Evolutionary conservation across 2,329 filamentous ascomycete genomes (phyloP).

Genomic region (Diplocarpon mali): DNA sequence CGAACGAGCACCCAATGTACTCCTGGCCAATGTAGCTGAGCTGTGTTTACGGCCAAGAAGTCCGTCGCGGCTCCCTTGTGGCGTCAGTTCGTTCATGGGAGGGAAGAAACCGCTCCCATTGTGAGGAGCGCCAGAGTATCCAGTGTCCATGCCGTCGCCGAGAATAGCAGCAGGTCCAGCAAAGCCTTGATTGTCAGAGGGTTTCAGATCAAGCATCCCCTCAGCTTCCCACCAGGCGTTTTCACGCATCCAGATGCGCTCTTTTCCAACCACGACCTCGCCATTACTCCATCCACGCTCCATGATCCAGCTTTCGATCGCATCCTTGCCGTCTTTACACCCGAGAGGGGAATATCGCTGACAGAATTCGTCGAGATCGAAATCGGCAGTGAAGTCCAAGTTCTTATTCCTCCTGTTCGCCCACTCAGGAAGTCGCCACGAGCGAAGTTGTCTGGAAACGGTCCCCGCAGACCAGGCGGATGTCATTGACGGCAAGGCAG

Average conservation of each 20-base stretch:
- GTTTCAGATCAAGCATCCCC: constrained; percentile 82
- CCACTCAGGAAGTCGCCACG: constrained; percentile 94
- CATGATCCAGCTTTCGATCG: constrained; percentile 86
- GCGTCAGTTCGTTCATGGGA: constrained; percentile 46
- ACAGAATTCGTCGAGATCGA: constrained; percentile 85
- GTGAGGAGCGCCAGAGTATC: constrained; percentile 46
- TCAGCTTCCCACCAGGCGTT: constrained; percentile 96
- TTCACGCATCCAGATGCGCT: constrained; percentile 94
- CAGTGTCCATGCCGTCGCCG: constrained; percentile 46
- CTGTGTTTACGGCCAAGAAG: constrained; percentile 36
- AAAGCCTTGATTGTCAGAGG: constrained; percentile 23
- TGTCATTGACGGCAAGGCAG: constrained; percentile 59
- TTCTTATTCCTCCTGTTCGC: constrained; percentile 84
- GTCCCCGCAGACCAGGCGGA: constrained; percentile 87
- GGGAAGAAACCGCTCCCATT: constrained; percentile 61
- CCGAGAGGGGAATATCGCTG: constrained; percentile 73
- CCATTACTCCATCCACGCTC: constrained; percentile 98
- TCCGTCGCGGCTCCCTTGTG: constrained; percentile 62
- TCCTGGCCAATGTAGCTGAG: constrained; percentile 31
- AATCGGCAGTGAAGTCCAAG: constrained; percentile 93
- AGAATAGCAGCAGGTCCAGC: constrained; percentile 38
- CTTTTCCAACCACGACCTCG: constrained; percentile 80
- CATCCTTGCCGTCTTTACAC: constrained; percentile 81
- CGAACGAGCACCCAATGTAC: constrained; percentile 44
- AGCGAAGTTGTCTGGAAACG: constrained; percentile 82